Conservation (phyloP, 805 yeast genomes). For the Millerozyma acaciae region DNA sequence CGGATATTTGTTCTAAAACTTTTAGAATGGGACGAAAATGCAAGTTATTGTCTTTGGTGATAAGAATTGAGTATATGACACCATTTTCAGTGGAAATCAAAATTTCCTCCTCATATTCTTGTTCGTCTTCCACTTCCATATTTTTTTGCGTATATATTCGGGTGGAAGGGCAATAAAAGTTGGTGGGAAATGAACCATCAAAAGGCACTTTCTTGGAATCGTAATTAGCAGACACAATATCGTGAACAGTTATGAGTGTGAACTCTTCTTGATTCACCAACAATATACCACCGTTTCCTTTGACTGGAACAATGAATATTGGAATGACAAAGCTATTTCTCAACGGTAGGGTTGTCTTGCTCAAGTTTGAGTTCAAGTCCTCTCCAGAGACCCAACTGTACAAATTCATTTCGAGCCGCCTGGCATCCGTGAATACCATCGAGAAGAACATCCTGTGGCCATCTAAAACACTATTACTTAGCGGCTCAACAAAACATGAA, state of each 20-base stretch:
- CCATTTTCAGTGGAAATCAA: slow-evolving; percentile 35
- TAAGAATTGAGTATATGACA: slow-evolving; percentile 24
- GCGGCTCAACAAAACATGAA: slow-evolving; percentile 40
- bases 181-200: slow-evolving; percentile 38
- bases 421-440: slow-evolving; percentile 32
- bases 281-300: slow-evolving; percentile 33
- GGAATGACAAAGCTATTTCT: slow-evolving; percentile 40
- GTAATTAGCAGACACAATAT: slow-evolving; percentile 46
- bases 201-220: slow-evolving; percentile 23
- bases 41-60: slow-evolving; percentile 15
- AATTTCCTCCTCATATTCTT: slow-evolving; percentile 16
- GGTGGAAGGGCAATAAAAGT: slow-evolving; percentile 25
- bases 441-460: slow-evolving; percentile 32
- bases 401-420: slow-evolving; percentile 34
- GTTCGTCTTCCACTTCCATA: slow-evolving; percentile 11
- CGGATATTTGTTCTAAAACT: slow-evolving; percentile 33
- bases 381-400: slow-evolving; percentile 42
- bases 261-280: slow-evolving; percentile 33
- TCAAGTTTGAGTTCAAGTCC: slow-evolving; percentile 22
- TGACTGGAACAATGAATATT: slow-evolving; percentile 37
- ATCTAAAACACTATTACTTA: slow-evolving; percentile 17
- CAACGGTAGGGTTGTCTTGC: slow-evolving; percentile 38
- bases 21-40: slow-evolving; percentile 27
- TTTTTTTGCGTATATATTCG: slow-evolving; percentile 11
- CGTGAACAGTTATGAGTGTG: slow-evolving; percentile 36